Base-by-base conservation (phyloP, 371 early-diverging fungal genomes). In the Mucor plumbeus region DNA sequence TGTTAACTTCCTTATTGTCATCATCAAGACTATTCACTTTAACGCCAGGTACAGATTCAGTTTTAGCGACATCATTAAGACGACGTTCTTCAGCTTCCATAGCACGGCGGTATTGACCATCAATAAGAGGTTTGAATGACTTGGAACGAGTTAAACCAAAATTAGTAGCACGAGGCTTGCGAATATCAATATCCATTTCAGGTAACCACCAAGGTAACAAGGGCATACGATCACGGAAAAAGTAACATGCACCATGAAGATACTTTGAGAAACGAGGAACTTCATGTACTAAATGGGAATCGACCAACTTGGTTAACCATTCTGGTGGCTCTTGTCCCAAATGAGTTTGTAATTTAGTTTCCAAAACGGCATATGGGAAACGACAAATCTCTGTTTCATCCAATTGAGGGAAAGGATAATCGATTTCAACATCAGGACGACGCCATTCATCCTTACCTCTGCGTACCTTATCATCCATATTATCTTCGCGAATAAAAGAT, bases 221-320 rank as follows among this genome's bases (percentile, higher is more conserved):
- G 36, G 87, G 85, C 57, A 98, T 94, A 43, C 88, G 83, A 47
- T 80, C 78, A 67, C 94, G 93, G 64, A 96, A 88, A 55, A 98
- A 87, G 41, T 95, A 92, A 9, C 97, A 90, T 17, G 92, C 89
- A 66, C 98, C 99, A 81, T 99, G 99, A 58, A 97, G 88, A 80
- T 95, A 99, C 80, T 99, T 99, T 64, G 93, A 93, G 85, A 99
- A 99, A 78, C 96, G 97, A 59, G 97, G 97, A 8, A 97, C 97
- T 50, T 94, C 95, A 75, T 96, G 95, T 36, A 98, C 97, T 67
- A 98, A 81, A 64, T 93, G 90, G 64, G 91, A 88, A 44, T 92
- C 87, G 65, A 96, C 86, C 40, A 99, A 83, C 44, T 96, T 93
- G 10, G 88, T 83, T 33, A 98, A 94, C 99, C 99, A 99, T 60